A percentile compares a stretch with the other conserved stretches of the same genome.
Conservation (phyloP, 495 filamentous ascomycete genomes). For the Trichoderma parareesei region DNA sequence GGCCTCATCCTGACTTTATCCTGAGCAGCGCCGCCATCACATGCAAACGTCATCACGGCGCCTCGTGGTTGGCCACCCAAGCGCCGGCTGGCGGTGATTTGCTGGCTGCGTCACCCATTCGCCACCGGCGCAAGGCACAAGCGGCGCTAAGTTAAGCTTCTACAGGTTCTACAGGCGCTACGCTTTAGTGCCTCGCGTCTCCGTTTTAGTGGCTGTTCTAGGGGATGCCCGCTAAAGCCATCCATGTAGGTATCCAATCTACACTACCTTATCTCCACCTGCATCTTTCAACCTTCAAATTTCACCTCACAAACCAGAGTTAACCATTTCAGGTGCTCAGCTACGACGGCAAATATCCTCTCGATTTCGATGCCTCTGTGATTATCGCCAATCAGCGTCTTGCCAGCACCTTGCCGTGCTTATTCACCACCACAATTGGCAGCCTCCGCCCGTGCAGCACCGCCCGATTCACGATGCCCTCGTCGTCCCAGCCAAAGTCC, state of each 20-base stretch:
- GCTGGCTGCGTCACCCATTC: background rate
- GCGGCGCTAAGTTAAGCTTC: constrained; percentile 5
- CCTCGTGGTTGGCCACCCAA: constrained; percentile 2
- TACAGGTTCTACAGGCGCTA: constrained; percentile 3
- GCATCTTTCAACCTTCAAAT: too few species aligned
- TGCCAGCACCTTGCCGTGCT: constrained; percentile 5
- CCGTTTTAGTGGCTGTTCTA: too few species aligned
- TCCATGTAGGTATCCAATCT: too few species aligned
- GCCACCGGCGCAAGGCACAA: background rate
- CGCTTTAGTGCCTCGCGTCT: background rate
- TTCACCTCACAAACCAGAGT: too few species aligned
- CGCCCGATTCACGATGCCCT: constrained; percentile 18
- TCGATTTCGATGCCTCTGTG: background rate
- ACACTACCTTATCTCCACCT: too few species aligned
- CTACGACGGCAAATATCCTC: background rate
- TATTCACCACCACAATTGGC: background rate
- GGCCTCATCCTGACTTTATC: too few species aligned
- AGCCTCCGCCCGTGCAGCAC: background rate
- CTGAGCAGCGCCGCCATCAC: background rate
- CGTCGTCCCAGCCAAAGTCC: constrained; percentile 30
- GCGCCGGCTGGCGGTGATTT: background rate
- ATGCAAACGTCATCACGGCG: constrained; percentile 8
- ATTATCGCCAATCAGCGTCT: background rate
- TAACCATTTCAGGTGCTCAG: too few species aligned
- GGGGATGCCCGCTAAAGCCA: too few species aligned